Evolutionary conservation across 2,329 filamentous ascomycete species (phyloP).

Genomic region (Exophiala alcalophila): DNA sequence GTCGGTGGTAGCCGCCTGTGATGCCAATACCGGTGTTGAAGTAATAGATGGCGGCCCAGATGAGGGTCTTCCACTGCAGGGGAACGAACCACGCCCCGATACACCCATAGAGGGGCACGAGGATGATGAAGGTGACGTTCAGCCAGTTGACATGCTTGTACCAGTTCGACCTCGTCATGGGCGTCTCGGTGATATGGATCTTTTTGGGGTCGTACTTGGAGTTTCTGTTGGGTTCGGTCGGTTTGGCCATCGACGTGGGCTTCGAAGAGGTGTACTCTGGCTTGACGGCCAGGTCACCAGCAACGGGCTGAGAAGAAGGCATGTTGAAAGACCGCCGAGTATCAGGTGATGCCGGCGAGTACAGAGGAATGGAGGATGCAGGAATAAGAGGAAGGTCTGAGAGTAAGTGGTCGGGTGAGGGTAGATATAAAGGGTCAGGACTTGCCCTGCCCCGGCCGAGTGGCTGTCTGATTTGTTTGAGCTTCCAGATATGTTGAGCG

Average conservation of each 20-base stretch:
- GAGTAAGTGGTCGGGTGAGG: background rate
- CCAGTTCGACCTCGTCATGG: conserved; percentile 80
- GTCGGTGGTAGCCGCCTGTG: conserved; percentile 74
- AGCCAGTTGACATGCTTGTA: conserved; percentile 93
- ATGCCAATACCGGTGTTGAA: conserved; percentile 80
- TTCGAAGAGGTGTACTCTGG: conserved; percentile 46
- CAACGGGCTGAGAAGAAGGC: conserved; percentile 52
- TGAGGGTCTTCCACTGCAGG: conserved; percentile 65
- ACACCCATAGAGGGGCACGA: conserved; percentile 71
- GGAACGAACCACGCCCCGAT: conserved; percentile 76
- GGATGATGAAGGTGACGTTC: conserved; percentile 76
- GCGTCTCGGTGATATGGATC: conserved; percentile 79
- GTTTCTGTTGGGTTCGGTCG: conserved; percentile 53
- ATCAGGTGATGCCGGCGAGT: conserved; percentile 13
- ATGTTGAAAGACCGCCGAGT: conserved; percentile 35
- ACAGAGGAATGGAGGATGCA: conserved; percentile 9
- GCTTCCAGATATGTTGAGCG: conserved; percentile 24
- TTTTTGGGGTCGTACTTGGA: conserved; percentile 63
- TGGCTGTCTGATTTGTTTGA: conserved; percentile 8
- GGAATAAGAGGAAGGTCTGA: conserved; percentile 1
- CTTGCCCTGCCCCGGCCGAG: conserved; percentile 3
- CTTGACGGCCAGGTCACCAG: conserved; percentile 49
- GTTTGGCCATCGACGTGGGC: conserved; percentile 48
- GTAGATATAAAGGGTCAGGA: conserved; percentile 9
- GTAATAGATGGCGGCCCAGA: conserved; percentile 76